Evolutionary conservation across 2,329 filamentous ascomycete species (phyloP).

Genomic region (Clarireedia sp.): DNA sequence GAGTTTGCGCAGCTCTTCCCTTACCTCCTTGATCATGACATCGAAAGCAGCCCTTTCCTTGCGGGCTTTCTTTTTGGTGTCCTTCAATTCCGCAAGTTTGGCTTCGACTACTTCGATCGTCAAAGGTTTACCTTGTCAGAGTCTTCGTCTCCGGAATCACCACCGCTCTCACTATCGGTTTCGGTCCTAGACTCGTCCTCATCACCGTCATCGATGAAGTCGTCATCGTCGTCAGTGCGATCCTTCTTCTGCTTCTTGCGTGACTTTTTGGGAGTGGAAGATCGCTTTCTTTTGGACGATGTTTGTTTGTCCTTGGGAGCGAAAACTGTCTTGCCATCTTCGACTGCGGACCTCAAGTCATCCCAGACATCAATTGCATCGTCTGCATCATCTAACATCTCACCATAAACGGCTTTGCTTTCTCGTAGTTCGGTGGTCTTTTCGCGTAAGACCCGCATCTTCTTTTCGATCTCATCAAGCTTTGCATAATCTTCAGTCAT

Average conservation of each 20-base stretch:
- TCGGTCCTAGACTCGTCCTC: conserved; percentile 20
- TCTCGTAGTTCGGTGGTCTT: conserved; percentile 27
- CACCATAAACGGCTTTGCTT: conserved; percentile 29
- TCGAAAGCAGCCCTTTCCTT: conserved; percentile 24
- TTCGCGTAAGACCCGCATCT: conserved; percentile 15
- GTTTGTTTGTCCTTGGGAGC: conserved; percentile 22
- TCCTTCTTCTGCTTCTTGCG: conserved; percentile 21
- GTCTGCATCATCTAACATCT: conserved; percentile 31
- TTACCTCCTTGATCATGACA: conserved; percentile 32
- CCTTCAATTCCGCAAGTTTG: conserved; percentile 37
- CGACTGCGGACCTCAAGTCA: conserved; percentile 30
- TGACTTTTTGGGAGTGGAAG: conserved; percentile 11
- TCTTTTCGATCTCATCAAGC: conserved; percentile 19
- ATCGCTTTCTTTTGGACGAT: conserved; percentile 37
- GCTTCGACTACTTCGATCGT: conserved; percentile 33
- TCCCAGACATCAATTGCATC: conserved; percentile 41
- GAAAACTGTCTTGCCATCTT: conserved; percentile 36
- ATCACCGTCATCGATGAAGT: conserved; percentile 23
- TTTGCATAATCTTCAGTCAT: conserved; percentile 31
- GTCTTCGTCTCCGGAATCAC: not conserved
- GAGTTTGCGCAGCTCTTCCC: conserved; percentile 30
- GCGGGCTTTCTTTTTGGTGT: conserved; percentile 35
- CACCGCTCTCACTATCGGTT: conserved; percentile 17
- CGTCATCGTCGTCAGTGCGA: conserved; percentile 28
- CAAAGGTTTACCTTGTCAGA: conserved; percentile 29